Evolutionary conservation across 768 basidiomycete species (phyloP), one percentile per base, ranked within the genome.

Genomic region (Leccinum subtestaceum): DNA sequence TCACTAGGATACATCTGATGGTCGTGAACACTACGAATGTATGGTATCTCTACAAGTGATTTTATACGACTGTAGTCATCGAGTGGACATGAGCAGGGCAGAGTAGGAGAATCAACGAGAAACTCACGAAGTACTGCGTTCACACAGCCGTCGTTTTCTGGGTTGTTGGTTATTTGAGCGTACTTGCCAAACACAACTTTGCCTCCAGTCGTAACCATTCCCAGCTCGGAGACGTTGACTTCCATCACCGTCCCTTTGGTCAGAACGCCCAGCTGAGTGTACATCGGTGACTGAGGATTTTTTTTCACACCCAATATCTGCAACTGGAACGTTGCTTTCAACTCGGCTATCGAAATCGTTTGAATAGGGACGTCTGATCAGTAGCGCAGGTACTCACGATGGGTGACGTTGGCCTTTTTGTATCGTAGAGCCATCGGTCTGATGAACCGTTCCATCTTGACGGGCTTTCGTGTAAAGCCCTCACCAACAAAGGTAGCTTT

Each of bases 401-500:
- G 97, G 9, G 97, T 98, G 9, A 99, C 96, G 70, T 99, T 98
- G 12, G 95, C 97, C 74, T 96, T 98, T 76, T 95, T 98, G 77
- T 95, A 95, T 51, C 97, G 88, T 65, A 99, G 77, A 38, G 95
- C 97, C 93, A 97, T 97, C 4, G 97, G 97, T 61, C 97, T 82
- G 59, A 99, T 87, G 74, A 99, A 99, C 47, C 97, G 82, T 76
- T 99, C 97, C 88, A 98, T 91, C 78, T 99, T 99, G 60, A 98
- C 95, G 1, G 97, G 97, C 74, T 98, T 98, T 61, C 97, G 82
- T 15, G 97, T 99, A 74, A 98, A 99, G 17, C 93, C 89, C 73
- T 98, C 95, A 5, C 96, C 96, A 32, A 99, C 97, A 69, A 98
- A 99, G 9, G 97, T 99, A 32, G 97, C 97, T 76, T 99, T 99